Evolutionary conservation across 1,284 basidiomycete species (phyloP).

Genomic region (Fomitopsis palustris): DNA sequence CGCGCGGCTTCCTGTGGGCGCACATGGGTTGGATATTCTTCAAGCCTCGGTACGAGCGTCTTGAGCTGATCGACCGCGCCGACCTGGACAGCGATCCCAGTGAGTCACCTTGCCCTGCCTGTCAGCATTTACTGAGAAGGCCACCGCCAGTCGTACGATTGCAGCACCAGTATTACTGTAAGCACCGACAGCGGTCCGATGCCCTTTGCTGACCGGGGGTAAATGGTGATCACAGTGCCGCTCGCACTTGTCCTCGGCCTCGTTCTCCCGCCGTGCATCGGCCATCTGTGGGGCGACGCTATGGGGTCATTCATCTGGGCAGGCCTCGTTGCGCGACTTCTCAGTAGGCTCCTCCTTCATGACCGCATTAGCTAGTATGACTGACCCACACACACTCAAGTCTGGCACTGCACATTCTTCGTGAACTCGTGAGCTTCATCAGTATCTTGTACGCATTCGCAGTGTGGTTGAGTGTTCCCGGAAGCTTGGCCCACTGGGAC

Average conservation of each 20-base stretch:
- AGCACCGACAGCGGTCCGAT: slow-evolving; percentile 9
- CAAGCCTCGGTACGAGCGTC: slow-evolving; percentile 64
- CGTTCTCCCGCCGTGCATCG: slow-evolving; percentile 51
- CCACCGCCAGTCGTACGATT: slow-evolving; percentile 59
- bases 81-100: slow-evolving; percentile 73
- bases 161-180: slow-evolving; percentile 71
- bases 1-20: slow-evolving; percentile 67
- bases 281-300: slow-evolving; percentile 55
- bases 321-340: slow-evolving; percentile 57
- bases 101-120: slow-evolving; percentile 26
- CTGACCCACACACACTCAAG: slow-evolving; percentile 25
- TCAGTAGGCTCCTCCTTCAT: slow-evolving; percentile 39
- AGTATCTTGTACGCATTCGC: not conserved
- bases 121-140: not conserved
- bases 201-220: not conserved
- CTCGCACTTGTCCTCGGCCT: slow-evolving; percentile 61
- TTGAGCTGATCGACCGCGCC: slow-evolving; percentile 61
- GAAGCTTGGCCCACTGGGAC: slow-evolving; percentile 73
- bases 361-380: not conserved
- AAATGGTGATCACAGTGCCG: slow-evolving; percentile 37
- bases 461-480: not conserved
- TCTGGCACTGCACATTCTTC: slow-evolving; percentile 79
- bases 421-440: slow-evolving; percentile 63
- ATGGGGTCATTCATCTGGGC: slow-evolving; percentile 68
- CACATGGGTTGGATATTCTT: slow-evolving; percentile 87